Evolutionary conservation across 148 eudicot species (phyloP).

Genomic region (Hydrangea macrophylla): DNA sequence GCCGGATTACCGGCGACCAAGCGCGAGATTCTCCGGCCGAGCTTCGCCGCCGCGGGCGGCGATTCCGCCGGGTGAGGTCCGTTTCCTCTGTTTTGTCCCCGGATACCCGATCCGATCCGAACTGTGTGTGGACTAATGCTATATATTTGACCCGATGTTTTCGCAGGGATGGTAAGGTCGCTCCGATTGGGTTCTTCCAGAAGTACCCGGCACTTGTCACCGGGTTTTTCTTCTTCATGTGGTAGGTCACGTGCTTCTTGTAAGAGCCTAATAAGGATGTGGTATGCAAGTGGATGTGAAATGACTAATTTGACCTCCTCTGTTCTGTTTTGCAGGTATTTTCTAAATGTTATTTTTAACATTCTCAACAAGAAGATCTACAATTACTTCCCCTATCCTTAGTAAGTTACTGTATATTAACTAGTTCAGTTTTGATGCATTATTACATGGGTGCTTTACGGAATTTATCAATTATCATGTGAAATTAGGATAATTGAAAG

Average conservation of each 20-base stretch:
- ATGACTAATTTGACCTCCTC: conserved; percentile 11
- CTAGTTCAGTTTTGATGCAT: neutral
- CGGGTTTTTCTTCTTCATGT: conserved; percentile 99
- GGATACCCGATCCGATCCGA: conserved; percentile 14
- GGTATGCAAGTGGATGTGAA: neutral
- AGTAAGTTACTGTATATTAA: conserved; percentile 44
- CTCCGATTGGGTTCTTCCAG: conserved; percentile 67
- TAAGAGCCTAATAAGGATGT: no score
- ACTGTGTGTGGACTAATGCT: conserved; percentile 13
- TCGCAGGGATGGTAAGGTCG: conserved; percentile 60
- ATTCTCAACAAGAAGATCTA: conserved; percentile 98
- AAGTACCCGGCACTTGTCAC: conserved; percentile 77
- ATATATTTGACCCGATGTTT: neutral
- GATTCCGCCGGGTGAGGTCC: conserved; percentile 98
- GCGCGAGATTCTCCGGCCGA: conserved; percentile 56
- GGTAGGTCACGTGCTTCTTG: conserved; percentile 39
- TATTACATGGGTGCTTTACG: no score
- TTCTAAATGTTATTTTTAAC: conserved; percentile 94
- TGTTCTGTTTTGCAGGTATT: conserved; percentile 59
- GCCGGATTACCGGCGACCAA: conserved; percentile 15
- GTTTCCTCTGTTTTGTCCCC: conserved; percentile 32
- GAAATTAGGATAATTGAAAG: no score
- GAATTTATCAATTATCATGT: no score
- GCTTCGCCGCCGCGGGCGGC: conserved; percentile 62
- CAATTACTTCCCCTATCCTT: conserved; percentile 99